Evolutionary conservation across 148 eudicot genomes (phyloP), one percentile per base, ranked within the genome.

Genomic region (Chenopodium quinoa): DNA sequence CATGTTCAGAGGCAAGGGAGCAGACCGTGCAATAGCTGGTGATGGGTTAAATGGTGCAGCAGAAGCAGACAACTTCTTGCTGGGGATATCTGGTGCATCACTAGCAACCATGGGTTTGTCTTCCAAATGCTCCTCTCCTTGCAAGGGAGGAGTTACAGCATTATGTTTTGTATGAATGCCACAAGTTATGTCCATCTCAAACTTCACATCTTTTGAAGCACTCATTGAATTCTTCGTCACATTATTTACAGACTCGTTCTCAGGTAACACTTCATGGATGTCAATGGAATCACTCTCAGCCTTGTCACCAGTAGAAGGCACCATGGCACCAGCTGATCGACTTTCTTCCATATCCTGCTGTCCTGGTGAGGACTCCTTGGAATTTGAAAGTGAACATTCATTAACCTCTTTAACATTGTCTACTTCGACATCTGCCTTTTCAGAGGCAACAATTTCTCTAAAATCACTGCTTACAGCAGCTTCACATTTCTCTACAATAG

Each of bases 41-140:
- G 98, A 82, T 66, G 98, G 98, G 78, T 86, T 93, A 86, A 87
- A 95, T 25, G 98, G 98, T 76, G 97, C 88, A 63, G 98, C 99
- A 46, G 94, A 90, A 71, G 99, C 99, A n/a, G 97, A 97, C 80
- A 97, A 81, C 87, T 94, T 96, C 88, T 89, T 93, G 83, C 86
- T 87, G 14, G 92, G 80, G 4, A 82, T n/a, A 68, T 92, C 97
- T 76, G 71, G 85, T n/a, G 89, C 77, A 44, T 92, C 97, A 76
- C 63, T 81, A 20, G 87, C 73, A 79, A 86, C 86, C 83, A 90
- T 82, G 46, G 94, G 81, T 65, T 80, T 92, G 62, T 85, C 90
- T 80, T 89, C 92, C 79, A 79, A 63, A 56, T 85, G 87, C 82
- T 90, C 93, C 77, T 75, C 89, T 62, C 65, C 89, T 77, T 88